These are phyloP conservation scores for Verticillium isaacii DNA, from an alignment of 2,329 filamentous ascomycete species.

Conservation along the genomic window DNA sequence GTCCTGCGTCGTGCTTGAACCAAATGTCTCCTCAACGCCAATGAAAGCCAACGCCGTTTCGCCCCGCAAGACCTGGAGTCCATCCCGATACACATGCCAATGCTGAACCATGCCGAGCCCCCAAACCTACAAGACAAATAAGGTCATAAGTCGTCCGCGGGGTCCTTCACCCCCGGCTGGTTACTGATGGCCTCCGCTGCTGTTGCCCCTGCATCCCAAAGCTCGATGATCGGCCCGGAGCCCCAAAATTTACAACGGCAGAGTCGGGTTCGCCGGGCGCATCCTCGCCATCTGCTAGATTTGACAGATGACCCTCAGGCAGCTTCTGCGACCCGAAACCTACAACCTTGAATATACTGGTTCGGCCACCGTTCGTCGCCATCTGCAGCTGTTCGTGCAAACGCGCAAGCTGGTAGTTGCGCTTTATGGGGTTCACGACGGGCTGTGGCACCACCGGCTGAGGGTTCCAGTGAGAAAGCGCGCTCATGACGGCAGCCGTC, in stretches of 20 bases:
- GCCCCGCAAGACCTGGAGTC: background rate
- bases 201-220: constrained; percentile 37
- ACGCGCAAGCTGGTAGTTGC: constrained; percentile 58
- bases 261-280: constrained; percentile 54
- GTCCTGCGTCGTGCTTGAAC: no score
- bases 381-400: constrained; percentile 62
- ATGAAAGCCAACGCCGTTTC: background rate
- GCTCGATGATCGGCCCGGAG: constrained; percentile 37
- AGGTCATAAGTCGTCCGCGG: background rate
- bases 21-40: background rate
- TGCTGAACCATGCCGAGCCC: background rate
- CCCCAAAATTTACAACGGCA: constrained; percentile 29
- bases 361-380: constrained; percentile 60
- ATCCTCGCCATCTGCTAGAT: constrained; percentile 43
- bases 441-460: constrained; percentile 69
- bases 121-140: background rate
- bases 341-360: constrained; percentile 60
- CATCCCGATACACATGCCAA: background rate
- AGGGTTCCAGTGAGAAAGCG: constrained; percentile 70
- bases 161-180: constrained; percentile 35
- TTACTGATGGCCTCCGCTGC: constrained; percentile 41
- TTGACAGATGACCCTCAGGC: constrained; percentile 41
- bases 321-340: constrained; percentile 53
- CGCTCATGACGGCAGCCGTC: constrained; percentile 80
- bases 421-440: constrained; percentile 55